Evolutionary conservation across 768 basidiomycete species (phyloP).

Genomic region (Imleria badia): DNA sequence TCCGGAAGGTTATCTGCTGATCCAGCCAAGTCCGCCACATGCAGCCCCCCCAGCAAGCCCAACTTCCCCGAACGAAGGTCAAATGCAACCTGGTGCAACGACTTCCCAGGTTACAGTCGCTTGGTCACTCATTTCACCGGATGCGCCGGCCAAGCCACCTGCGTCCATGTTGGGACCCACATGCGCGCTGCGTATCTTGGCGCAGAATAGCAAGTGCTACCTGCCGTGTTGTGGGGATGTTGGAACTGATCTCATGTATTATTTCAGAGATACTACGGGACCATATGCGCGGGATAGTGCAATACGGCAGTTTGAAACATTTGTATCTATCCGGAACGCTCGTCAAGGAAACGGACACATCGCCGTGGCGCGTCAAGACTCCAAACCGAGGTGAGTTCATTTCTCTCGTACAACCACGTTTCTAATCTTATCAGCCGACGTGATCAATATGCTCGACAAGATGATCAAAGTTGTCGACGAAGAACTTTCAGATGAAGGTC

Average conservation of each 20-base stretch:
- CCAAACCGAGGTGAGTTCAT: conserved; percentile 15
- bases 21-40: too few species aligned
- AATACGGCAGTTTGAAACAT: conserved; percentile 18
- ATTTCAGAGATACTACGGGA: conserved; percentile 11
- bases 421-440: too few species aligned
- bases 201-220: conserved; percentile 8
- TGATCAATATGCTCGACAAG: too few species aligned
- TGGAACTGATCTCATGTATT: background rate
- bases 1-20: background rate
- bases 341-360: conserved; percentile 13
- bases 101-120: too few species aligned
- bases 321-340: conserved; percentile 15
- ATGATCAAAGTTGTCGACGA: too few species aligned
- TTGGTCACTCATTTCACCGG: background rate
- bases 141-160: conserved; percentile 4
- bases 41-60: too few species aligned
- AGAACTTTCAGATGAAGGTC: too few species aligned
- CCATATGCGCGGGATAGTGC: background rate
- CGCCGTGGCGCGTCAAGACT: conserved; percentile 13
- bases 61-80: too few species aligned
- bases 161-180: conserved; percentile 22
- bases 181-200: conserved; percentile 17
- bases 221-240: background rate
- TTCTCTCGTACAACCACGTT: too few species aligned
- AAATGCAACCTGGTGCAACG: too few species aligned